Conservation (phyloP, 306 rosid species). For the Vigna trinervia region DNA sequence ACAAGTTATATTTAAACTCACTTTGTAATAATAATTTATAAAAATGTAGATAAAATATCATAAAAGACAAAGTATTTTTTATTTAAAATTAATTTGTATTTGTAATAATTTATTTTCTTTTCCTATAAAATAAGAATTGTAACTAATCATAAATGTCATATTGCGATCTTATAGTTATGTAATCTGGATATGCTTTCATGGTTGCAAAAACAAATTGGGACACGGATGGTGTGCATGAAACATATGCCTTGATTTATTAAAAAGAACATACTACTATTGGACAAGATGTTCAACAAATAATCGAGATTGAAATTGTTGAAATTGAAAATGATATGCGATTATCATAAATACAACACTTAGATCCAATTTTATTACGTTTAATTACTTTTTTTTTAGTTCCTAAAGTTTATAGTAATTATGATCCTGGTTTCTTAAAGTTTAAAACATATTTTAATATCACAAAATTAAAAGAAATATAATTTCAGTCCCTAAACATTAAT, state of each 20-base stretch:
- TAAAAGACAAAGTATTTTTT: too few species aligned
- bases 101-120: too few species aligned
- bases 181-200: neutral
- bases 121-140: neutral
- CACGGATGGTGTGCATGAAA: neutral
- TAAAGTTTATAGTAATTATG: too few species aligned
- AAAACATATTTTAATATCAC: too few species aligned
- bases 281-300: neutral
- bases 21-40: too few species aligned
- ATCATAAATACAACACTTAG: neutral
- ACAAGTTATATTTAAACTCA: too few species aligned
- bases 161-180: conserved; percentile 19
- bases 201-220: neutral
- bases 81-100: too few species aligned
- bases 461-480: too few species aligned
- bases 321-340: neutral
- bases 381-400: too few species aligned
- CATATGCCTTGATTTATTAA: neutral
- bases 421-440: too few species aligned
- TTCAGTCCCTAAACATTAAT: too few species aligned
- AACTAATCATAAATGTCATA: neutral
- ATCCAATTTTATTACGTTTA: neutral
- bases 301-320: neutral
- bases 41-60: too few species aligned
- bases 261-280: neutral